Percentiles rank a stretch among this genome's conserved stretches.
phyloP scores from a whole-genome alignment of 768 basidiomycete genomes.

The Mycena rebaudengoi region DNA sequence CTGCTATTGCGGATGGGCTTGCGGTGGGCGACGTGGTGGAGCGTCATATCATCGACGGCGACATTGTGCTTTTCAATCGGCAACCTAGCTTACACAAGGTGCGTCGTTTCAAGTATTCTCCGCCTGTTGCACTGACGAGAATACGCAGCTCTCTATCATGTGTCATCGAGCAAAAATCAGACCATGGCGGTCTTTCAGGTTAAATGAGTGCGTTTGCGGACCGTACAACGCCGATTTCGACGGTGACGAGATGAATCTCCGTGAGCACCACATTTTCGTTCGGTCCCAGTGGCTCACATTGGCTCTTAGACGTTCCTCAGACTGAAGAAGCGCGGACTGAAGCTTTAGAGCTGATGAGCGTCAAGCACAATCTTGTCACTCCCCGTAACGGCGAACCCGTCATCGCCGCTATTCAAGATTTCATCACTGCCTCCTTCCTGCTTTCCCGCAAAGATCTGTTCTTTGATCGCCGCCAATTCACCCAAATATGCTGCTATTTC shows the following conservation, averaged over 20 bases:
- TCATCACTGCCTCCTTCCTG: slow-evolving; percentile 98
- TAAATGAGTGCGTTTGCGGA: slow-evolving; percentile 99
- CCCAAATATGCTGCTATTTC: slow-evolving; percentile 95
- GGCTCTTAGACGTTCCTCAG: slow-evolving; percentile 93
- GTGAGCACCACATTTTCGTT: slow-evolving; percentile 53
- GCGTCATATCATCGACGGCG: slow-evolving; percentile 93
- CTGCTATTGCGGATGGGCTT: slow-evolving; percentile 81
- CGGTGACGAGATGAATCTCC: slow-evolving; percentile 99
- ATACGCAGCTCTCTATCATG: slow-evolving; percentile 92
- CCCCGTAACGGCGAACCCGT: slow-evolving; percentile 99
- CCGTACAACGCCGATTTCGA: slow-evolving; percentile 99
- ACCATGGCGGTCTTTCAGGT: slow-evolving; percentile 95
- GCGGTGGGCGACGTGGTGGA: slow-evolving; percentile 93
- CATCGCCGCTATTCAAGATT: slow-evolving; percentile 99
- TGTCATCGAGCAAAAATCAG: slow-evolving; percentile 94
- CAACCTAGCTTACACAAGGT: slow-evolving; percentile 98
- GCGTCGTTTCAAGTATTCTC: slow-evolving; percentile 11
- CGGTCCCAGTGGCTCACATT: neutral
- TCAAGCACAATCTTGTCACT: slow-evolving; percentile 96
- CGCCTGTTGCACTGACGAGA: slow-evolving; percentile 7
- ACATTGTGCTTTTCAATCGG: slow-evolving; percentile 97
- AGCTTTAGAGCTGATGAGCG: slow-evolving; percentile 95
- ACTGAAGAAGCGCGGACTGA: slow-evolving; percentile 98
- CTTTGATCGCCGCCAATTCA: slow-evolving; percentile 93
- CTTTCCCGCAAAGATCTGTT: slow-evolving; percentile 93